phyloP scores from a whole-genome alignment of 495 filamentous ascomycete species.

The Xylaria cubensis region DNA sequence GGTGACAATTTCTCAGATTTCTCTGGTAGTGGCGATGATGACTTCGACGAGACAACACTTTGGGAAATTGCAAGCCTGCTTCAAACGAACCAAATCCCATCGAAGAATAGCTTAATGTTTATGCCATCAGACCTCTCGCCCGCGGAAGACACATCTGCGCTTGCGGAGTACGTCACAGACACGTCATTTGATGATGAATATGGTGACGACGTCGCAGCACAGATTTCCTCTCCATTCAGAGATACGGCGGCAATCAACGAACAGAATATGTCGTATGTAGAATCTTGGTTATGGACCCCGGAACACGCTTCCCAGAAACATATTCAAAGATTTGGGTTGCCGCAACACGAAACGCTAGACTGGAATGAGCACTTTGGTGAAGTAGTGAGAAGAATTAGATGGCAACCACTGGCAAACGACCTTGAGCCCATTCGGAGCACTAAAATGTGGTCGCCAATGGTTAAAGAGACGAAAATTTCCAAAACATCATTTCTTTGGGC shows the following conservation, averaged over 20 bases:
- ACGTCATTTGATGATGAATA: slow-evolving; percentile 44
- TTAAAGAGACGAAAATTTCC: neutral
- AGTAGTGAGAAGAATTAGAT: neutral
- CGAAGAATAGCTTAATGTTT: slow-evolving; percentile 53
- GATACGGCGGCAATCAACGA: neutral
- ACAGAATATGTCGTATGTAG: neutral
- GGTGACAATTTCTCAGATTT: slow-evolving; percentile 45
- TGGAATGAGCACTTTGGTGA: neutral
- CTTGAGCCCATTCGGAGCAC: neutral
- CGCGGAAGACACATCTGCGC: slow-evolving; percentile 20
- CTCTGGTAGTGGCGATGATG: slow-evolving; percentile 43
- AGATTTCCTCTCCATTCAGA: neutral
- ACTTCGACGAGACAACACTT: slow-evolving; percentile 62
- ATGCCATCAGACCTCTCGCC: slow-evolving; percentile 29
- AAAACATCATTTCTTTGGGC: slow-evolving; percentile 12
- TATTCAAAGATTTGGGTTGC: neutral
- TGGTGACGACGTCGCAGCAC: slow-evolving; percentile 20
- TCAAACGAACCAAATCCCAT: slow-evolving; percentile 52
- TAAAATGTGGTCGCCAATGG: slow-evolving; percentile 9
- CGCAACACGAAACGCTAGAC: neutral
- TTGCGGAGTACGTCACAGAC: slow-evolving; percentile 41
- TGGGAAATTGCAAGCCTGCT: slow-evolving; percentile 65
- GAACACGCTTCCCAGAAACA: neutral
- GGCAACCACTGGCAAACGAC: neutral
- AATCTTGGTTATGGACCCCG: slow-evolving; percentile 32